Evolutionary conservation across 192 early-diverging fungal species (phyloP).

Genomic region (Linnemannia zychae): DNA sequence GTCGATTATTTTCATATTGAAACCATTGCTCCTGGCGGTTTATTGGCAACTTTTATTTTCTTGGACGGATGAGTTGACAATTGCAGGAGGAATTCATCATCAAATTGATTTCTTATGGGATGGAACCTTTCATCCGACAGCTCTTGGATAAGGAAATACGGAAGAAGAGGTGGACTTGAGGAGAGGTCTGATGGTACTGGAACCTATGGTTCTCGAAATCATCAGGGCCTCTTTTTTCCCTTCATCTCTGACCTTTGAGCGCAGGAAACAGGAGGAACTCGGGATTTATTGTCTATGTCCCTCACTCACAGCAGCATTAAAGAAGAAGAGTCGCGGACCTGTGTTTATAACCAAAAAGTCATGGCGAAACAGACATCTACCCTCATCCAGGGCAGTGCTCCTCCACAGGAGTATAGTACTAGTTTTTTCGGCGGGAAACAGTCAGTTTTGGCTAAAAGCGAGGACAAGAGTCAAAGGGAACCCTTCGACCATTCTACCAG

Average conservation of each 20-base stretch:
- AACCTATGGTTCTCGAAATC: too few species aligned
- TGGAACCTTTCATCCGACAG: not conserved
- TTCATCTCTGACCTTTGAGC: too few species aligned
- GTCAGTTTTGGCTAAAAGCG: not conserved
- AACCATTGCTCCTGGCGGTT: not conserved
- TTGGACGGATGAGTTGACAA: not conserved
- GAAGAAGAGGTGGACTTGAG: not conserved
- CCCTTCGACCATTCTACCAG: not conserved
- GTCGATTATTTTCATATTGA: not conserved
- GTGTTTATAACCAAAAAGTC: conserved; percentile 3
- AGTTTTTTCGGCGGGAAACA: too few species aligned
- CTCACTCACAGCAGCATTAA: not conserved
- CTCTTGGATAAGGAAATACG: not conserved
- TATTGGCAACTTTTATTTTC: not conserved
- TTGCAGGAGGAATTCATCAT: conserved; percentile 1
- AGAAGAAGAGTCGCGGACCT: not conserved
- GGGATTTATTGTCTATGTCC: not conserved
- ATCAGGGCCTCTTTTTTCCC: too few species aligned
- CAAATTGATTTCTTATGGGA: not conserved
- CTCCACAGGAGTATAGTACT: not conserved
- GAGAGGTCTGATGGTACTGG: not conserved
- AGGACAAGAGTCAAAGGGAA: not conserved
- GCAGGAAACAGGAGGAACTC: too few species aligned
- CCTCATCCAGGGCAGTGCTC: not conserved
- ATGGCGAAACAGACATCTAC: conserved; percentile 8